Base-by-base conservation (phyloP, 2,329 filamentous ascomycete species). In the Colletotrichum sp. region DNA sequence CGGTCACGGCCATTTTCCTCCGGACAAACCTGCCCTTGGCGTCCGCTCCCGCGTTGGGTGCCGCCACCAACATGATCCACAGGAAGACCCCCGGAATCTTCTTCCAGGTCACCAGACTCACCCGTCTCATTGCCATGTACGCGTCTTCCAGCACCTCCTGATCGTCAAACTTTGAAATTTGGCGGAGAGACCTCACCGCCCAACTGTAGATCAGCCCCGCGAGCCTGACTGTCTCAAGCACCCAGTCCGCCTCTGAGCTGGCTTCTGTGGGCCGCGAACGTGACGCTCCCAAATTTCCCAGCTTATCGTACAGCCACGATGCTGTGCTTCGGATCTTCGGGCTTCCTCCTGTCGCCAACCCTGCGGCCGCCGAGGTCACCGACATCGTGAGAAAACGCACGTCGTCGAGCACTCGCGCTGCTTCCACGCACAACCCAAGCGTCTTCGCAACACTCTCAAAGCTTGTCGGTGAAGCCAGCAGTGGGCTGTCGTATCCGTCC, bases 31-130 rank as follows among this genome's bases (percentile, higher is more conserved):
- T 78, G 5, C 79, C 81, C 70, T 80, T 78, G 27, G 78, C 70
- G 56, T 79, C 79, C 58, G 78, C 70, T 28, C 76, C 76, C 8
- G 80, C 77, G 22, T 77, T 81, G 13, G 81, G 80, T 28, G 76
- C 78, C 7, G 79, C 79, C 22, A 81, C 78, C 34, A 83, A 65
- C 70, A 83, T 75, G 34, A 83, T 71, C 81, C 81, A 83, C 27
- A 82, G 74, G 66, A 82, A 83, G 2, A 83, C 78, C 4, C 82
- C 82, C 1, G 82, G 82, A 4, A 80, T 79, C 22, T 70, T 64
- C 69, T 82, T 83, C 82, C 82, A 84, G 5, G 77, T 68, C 18
- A 76, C 78, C 6, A 83, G 67, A 10, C 78, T 78, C 8, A 83
- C 79, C 10, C 66, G 70, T 71, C 78, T 79, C 73, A 83, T 79